These are phyloP conservation scores for Agrocybe praecox DNA, from an alignment of 768 basidiomycete species.

Conservation along the genomic window DNA sequence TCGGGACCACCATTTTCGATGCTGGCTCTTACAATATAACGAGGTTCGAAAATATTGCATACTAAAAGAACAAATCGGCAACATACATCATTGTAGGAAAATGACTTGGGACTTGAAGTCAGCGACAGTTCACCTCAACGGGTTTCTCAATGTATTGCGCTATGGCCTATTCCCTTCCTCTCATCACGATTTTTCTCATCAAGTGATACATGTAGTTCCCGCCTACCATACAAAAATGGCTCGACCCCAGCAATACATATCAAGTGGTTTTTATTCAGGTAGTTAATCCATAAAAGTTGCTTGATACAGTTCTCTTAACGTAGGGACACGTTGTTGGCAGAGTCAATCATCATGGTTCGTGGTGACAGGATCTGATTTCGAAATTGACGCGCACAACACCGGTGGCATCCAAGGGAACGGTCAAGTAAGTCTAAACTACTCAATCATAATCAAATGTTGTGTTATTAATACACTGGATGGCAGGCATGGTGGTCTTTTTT, in stretches of 20 bases:
- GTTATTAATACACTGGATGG: background rate
- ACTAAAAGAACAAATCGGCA: too few relatives aligned
- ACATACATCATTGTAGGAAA: constrained; percentile 34
- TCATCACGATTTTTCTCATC: background rate
- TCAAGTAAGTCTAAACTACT: constrained; percentile 34
- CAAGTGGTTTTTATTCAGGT: constrained; percentile 67
- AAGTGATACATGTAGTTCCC: constrained; percentile 39
- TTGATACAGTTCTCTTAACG: background rate
- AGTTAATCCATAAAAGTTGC: background rate
- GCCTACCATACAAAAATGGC: constrained; percentile 58
- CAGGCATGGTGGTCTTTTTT: constrained; percentile 62
- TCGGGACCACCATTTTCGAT: constrained; percentile 46
- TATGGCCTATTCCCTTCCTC: background rate
- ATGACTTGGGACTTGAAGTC: constrained; percentile 54
- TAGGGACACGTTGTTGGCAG: constrained; percentile 23
- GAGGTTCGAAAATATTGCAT: too few relatives aligned
- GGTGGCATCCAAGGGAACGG: constrained; percentile 65
- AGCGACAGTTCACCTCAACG: constrained; percentile 46
- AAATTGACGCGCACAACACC: constrained; percentile 53
- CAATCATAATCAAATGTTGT: background rate
- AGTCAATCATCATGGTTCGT: constrained; percentile 69
- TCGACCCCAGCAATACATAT: constrained; percentile 55
- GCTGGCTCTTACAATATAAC: constrained; percentile 44
- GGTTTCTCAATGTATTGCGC: constrained; percentile 40
- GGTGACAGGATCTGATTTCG: constrained; percentile 56